A percentile compares a stretch with the other conserved stretches of the same genome.
Evolutionary conservation across 1,139 yeast genomes (phyloP).

Genomic region (Diutina ranongensis): DNA sequence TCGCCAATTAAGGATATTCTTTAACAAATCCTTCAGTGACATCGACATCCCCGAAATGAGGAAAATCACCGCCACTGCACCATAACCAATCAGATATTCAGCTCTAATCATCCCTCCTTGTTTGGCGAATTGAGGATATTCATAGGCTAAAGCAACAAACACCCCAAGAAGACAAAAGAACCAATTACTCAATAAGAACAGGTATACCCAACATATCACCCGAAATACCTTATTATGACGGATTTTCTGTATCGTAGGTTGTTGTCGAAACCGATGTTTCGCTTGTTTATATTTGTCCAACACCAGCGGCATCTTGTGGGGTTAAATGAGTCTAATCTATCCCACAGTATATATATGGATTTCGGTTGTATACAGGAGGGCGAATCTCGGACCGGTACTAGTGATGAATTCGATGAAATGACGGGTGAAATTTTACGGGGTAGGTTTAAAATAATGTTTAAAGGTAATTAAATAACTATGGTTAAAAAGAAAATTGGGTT

Average conservation of each 20-base stretch:
- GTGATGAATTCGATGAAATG: background rate
- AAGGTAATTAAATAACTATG: too few species aligned
- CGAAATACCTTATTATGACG: background rate
- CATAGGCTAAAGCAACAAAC: slow-evolving; percentile 62
- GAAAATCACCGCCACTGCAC: slow-evolving; percentile 80
- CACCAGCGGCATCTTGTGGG: background rate
- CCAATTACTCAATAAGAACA: slow-evolving; percentile 43
- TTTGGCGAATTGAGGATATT: slow-evolving; percentile 73
- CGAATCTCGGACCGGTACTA: background rate
- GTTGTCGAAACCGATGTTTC: background rate
- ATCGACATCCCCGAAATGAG: slow-evolving; percentile 71
- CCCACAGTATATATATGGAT: background rate
- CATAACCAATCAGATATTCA: slow-evolving; percentile 69
- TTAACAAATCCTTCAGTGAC: slow-evolving; percentile 46
- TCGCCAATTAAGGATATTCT: slow-evolving; percentile 63
- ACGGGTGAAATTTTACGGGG: too few species aligned
- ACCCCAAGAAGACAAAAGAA: slow-evolving; percentile 62
- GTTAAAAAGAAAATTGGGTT: too few species aligned
- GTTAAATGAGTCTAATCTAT: background rate
- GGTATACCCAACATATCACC: background rate
- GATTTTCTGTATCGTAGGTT: background rate
- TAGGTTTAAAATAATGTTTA: too few species aligned
- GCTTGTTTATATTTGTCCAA: background rate
- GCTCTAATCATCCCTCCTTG: slow-evolving; percentile 70
- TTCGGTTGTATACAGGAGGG: background rate